These are phyloP conservation scores for Chondrostereum purpureum DNA, from an alignment of 1,284 basidiomycete species.

Conservation along the genomic window DNA sequence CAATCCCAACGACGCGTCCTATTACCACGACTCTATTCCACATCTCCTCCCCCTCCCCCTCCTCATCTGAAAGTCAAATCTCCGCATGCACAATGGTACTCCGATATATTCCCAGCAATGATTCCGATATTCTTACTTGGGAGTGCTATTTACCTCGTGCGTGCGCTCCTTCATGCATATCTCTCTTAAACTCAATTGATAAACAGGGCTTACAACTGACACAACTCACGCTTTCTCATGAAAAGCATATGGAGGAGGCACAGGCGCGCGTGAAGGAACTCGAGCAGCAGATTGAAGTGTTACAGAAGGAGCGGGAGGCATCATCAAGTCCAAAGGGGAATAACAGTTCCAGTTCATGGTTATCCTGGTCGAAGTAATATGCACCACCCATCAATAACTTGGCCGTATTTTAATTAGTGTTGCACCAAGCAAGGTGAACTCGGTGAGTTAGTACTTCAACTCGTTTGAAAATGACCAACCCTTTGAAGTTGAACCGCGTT, in stretches of 20 bases:
- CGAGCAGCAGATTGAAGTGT: slow-evolving; percentile 51
- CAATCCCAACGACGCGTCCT: too few species aligned
- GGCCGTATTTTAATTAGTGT: too few species aligned
- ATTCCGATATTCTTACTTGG: slow-evolving; percentile 69
- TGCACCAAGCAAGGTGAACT: too few species aligned
- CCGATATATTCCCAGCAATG: slow-evolving; percentile 66
- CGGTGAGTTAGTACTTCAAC: too few species aligned
- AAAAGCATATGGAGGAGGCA: slow-evolving; percentile 63
- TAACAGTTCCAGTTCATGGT: too few species aligned
- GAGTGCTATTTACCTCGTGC: slow-evolving; percentile 69
- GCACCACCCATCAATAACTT: too few species aligned
- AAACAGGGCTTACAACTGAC: slow-evolving; percentile 55
- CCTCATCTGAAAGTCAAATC: too few species aligned
- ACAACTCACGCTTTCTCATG: slow-evolving; percentile 57
- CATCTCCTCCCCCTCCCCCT: not conserved
- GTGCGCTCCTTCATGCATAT: slow-evolving; percentile 17
- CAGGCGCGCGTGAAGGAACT: slow-evolving; percentile 41
- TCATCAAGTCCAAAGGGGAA: not conserved
- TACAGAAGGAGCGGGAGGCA: slow-evolving; percentile 4
- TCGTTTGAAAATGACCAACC: too few species aligned
- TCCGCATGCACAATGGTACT: slow-evolving; percentile 59
- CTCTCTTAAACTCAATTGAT: slow-evolving; percentile 2
- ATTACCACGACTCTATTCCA: not conserved
- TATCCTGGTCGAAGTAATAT: too few species aligned
- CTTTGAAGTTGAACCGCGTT: too few species aligned